Base-by-base conservation (phyloP, 345 rosid genomes). In the Salix brachista region DNA sequence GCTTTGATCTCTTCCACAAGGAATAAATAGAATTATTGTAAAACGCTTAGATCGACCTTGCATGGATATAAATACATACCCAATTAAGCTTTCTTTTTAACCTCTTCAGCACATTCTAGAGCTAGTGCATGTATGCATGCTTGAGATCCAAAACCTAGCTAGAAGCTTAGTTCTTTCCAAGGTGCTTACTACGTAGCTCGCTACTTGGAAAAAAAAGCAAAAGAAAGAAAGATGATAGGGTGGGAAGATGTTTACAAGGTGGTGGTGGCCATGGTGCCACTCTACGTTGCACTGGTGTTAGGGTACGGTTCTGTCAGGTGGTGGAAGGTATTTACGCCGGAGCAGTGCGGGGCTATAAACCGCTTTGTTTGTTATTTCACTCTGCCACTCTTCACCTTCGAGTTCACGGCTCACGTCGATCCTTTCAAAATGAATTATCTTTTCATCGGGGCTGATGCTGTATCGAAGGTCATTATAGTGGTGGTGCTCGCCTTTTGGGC, bases 251-350 rank as follows among this genome's bases (percentile, higher is more conserved):
- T 86, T 56, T 95, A 91, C 88, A 91, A 90, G 80, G 97, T 91
- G 79, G 75, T 88, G 16, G 92, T 74, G 67, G 97, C 97, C 37
- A 89, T 89, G 94, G 90, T 82, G 23, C 99, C 99, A 2, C 89
- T 95, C 8, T 95, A 91, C 54, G 88, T 91, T 11, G 94, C 99
- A 14, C 73, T 95, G 48, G 74, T 86, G 32, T 81, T 95, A 10
- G 99, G 97, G 10, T 94, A 94, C 28, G 97, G 96, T 8, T 94
- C 99, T 0, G 93, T 92, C 36, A 87, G 80, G 80, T 94, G 99
- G 99, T 92, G 99, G 99, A 78, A 79, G 17, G 83, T 92, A 23
- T 89, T 94, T 79, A 85, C 86, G 0, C 83, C 85, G 4, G 99
- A 94, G 5, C 95, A 94, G 78, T 87, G 97, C 26, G 94, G 87